These are phyloP conservation scores for Fusarium bactridioides DNA, from an alignment of 2,329 filamentous ascomycete species.

Conservation along the genomic window DNA sequence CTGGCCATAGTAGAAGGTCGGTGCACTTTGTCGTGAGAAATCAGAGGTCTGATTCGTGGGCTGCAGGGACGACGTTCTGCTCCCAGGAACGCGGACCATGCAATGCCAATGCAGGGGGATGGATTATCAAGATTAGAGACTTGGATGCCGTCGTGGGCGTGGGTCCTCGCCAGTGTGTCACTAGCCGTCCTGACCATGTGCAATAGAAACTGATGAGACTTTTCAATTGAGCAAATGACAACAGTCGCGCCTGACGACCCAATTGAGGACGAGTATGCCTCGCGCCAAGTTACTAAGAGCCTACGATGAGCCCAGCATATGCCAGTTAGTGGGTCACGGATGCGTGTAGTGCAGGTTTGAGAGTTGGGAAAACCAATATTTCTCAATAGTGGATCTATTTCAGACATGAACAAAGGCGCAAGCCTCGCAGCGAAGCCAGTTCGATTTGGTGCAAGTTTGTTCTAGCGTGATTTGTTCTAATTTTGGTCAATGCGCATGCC, in stretches of 20 bases:
- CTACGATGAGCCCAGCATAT: conserved; percentile 16
- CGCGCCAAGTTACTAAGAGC: conserved; percentile 31
- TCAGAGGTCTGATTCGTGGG: conserved; percentile 32
- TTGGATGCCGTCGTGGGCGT: conserved; percentile 27
- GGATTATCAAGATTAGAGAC: conserved; percentile 29
- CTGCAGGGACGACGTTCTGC: conserved; percentile 22
- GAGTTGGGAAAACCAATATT: conserved; percentile 28
- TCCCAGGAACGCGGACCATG: conserved; percentile 35
- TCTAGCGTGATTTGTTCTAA: conserved; percentile 8
- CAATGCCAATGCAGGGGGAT: conserved; percentile 33
- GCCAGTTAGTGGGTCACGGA: conserved; percentile 28
- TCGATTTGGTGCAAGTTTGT: neutral
- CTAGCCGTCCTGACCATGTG: conserved; percentile 39
- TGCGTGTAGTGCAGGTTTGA: conserved; percentile 1
- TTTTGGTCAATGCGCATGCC: neutral
- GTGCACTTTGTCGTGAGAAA: conserved; percentile 13
- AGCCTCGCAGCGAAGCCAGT: conserved; percentile 1
- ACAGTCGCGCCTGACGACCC: conserved; percentile 39
- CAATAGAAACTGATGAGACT: conserved; percentile 40
- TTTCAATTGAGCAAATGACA: conserved; percentile 31
- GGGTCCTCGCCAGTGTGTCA: conserved; percentile 36
- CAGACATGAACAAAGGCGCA: neutral
- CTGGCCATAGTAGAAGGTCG: conserved; percentile 14
- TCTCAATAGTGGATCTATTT: conserved; percentile 12
- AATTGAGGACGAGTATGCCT: conserved; percentile 42